phyloP scores from a whole-genome alignment of 495 filamentous ascomycete species.

The Neurospora sublineolata region DNA sequence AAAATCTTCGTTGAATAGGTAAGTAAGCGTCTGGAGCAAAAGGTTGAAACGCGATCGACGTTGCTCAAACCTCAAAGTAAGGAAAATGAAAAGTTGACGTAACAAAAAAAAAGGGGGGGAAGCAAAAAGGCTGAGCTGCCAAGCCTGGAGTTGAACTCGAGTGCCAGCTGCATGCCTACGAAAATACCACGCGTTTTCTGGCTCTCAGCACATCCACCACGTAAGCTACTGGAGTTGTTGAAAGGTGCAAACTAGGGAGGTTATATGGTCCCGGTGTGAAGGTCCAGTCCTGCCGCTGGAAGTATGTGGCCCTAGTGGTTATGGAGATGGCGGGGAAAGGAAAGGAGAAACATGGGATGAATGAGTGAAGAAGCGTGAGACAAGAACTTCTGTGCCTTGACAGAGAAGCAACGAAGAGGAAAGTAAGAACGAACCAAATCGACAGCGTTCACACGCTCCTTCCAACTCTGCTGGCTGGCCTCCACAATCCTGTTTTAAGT shows the following conservation, averaged over 20 bases:
- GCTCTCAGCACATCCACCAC: neutral
- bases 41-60: too few species aligned
- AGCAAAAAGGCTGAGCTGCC: too few species aligned
- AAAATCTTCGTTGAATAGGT: too few species aligned
- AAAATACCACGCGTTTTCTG: too few species aligned
- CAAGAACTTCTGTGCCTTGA: neutral
- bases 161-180: too few species aligned
- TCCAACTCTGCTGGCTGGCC: neutral
- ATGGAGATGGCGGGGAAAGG: neutral
- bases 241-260: neutral
- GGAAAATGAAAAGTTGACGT: too few species aligned
- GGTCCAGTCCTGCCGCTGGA: neutral
- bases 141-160: too few species aligned
- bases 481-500: neutral
- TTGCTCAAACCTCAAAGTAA: too few species aligned
- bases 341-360: neutral
- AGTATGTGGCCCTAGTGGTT: neutral
- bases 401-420: neutral
- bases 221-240: neutral
- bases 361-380: neutral
- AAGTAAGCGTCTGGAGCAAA: neutral
- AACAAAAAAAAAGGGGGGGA: too few species aligned
- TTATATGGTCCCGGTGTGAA: neutral
- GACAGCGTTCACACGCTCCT: neutral
- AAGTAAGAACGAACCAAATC: neutral